Evolutionary conservation across 441 rosid species (phyloP).

Genomic region (Gossypium davidsonii): DNA sequence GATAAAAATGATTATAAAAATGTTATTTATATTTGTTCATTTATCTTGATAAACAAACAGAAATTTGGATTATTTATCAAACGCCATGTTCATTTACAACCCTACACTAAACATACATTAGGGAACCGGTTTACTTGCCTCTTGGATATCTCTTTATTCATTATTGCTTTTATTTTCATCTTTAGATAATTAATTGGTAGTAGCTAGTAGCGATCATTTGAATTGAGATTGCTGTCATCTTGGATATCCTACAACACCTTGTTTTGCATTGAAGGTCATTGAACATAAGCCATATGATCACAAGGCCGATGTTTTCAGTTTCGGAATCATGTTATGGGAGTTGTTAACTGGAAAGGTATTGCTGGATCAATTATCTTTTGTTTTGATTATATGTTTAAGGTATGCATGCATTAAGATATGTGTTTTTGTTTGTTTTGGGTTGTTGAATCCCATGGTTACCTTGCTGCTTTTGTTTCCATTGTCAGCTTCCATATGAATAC

Average conservation of each 20-base stretch:
- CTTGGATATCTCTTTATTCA: no score
- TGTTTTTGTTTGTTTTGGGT: neutral
- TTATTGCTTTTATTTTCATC: no score
- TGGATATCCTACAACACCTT: conserved; percentile 26
- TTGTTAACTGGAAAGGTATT: conserved; percentile 43
- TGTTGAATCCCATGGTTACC: neutral
- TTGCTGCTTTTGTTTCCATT: conserved; percentile 14
- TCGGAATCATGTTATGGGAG: conserved; percentile 46
- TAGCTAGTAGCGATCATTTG: no score
- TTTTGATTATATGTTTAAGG: no score
- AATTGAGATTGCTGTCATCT: conserved; percentile 8
- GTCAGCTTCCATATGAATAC: conserved; percentile 41
- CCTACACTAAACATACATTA: no score
- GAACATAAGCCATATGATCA: conserved; percentile 50
- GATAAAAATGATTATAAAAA: no score
- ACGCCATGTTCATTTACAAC: no score
- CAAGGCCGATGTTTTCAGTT: conserved; percentile 45
- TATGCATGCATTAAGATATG: neutral
- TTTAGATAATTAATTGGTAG: no score
- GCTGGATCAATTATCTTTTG: neutral
- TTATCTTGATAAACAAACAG: no score
- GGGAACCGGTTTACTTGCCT: no score
- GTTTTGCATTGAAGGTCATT: conserved; percentile 40
- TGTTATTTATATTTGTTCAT: no score
- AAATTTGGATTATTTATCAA: no score